Base-by-base conservation (phyloP, 306 rosid species). In the Vicia villosa region DNA sequence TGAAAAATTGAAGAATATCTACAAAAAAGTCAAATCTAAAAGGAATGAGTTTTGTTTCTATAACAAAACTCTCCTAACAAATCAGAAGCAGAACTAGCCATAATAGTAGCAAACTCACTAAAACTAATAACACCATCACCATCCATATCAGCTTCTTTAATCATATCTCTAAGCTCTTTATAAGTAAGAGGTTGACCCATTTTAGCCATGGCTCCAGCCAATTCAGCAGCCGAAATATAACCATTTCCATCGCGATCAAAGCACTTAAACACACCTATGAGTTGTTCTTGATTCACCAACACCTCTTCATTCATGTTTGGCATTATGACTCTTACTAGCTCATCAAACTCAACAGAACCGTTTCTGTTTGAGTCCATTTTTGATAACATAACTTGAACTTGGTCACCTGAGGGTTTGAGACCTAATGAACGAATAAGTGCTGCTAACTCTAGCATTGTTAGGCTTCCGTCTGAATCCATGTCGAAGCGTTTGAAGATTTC, bases 81-180 rank as follows among this genome's bases (percentile, higher is more conserved):
- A 64, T 82, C 83, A 43, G 92, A 82, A 24, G 89, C 93, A 8
- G 97, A 86, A 20, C 77, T 81, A 3, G 89, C 91, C 96, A 89
- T 89, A 4, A 86, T 86, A 20, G 78, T 32, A 13, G 91, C 79
- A 73, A 92, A 89, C 77, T 92, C 96, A 47, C 60, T 54, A 75
- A 92, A 92, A 42, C 95, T 92, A 68, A 87, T 92, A 0, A 84
- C 91, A 16, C 98, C 96, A 60, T 92, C 96, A 8, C 96, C 98
- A 46, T 92, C 83, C 0, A 65, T 49, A 57, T 92, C 95, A 17
- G 96, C 98, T 66, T 89, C 95, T 70, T 67, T 80, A 70, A 92
- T 92, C 91, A 86, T 92, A 75, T 87, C 92, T 0, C 84, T 89
- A n/a, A 92, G 85, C 67, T 92, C 98, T 41, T 78, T 64, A 50